These are phyloP conservation scores for Saccharomycopsis crataegensis DNA, from an alignment of 1,139 yeast species.

Conservation along the genomic window DNA sequence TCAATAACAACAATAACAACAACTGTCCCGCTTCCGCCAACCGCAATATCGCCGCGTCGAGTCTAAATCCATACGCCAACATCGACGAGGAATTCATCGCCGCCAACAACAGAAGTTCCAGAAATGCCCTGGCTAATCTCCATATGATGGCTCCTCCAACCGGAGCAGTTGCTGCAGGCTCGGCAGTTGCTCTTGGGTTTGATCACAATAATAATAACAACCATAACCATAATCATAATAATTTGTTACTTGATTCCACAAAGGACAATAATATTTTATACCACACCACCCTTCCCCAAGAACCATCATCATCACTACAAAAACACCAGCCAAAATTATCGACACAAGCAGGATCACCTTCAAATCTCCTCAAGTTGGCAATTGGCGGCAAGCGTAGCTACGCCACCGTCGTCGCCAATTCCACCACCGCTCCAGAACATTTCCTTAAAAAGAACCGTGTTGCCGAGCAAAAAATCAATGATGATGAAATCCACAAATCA, in stretches of 20 bases:
- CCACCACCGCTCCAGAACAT: not conserved
- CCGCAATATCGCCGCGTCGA: not conserved
- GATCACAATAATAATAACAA: too few species aligned
- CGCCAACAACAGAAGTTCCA: too few species aligned
- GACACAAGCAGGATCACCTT: not conserved
- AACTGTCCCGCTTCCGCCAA: not conserved
- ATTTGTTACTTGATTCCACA: not conserved
- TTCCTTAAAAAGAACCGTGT: not conserved
- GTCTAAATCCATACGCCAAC: not conserved
- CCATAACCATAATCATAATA: too few species aligned
- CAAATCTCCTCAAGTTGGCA: not conserved
- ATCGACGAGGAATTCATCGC: slow-evolving; percentile 7
- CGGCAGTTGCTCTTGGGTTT: too few species aligned
- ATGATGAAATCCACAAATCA: not conserved
- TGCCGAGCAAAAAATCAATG: not conserved
- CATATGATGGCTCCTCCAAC: not conserved
- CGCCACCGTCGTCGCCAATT: slow-evolving; percentile 1
- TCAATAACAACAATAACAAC: slow-evolving; percentile 13
- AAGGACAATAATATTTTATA: not conserved
- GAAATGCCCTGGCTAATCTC: too few species aligned
- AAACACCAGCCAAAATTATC: not conserved
- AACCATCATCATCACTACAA: not conserved
- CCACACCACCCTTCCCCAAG: not conserved
- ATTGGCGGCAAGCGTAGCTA: not conserved
- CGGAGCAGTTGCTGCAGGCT: too few species aligned